Base-by-base conservation (phyloP, 371 early-diverging fungal species). In the Coemansia sp. region DNA sequence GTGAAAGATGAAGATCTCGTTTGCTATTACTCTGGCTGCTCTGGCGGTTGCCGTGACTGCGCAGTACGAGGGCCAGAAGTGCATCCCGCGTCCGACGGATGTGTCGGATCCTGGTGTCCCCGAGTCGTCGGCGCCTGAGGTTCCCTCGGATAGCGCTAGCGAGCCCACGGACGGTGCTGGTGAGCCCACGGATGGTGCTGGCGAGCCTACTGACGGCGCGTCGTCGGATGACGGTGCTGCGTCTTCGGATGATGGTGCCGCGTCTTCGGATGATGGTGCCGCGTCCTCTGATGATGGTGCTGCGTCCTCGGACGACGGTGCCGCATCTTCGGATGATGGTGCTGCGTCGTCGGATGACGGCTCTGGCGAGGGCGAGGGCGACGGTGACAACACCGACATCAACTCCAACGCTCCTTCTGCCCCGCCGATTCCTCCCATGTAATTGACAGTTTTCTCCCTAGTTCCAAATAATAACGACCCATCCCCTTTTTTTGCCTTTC, bases 41-140 rank as follows among this genome's bases (percentile, higher is more conserved):
- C 33, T 70, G 52, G 66, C 62, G n/a, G 67, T 59, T 29, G 72
- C 62, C 48, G 69, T 58, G 32, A 14, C 42, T 16, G 63, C 64
- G 18, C 18, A 18, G 18, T 18, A 18, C n/a, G 37, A 40, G 4
- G 57, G 39, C 44, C 9, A 33, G 9, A 70, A 71, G 63, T 71
- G 72, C 67, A 59, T 71, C 38, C 72, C 72, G 36, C 58, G 72
- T 16, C 63, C 69, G 44, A 52, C 62, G 36, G 56, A 53, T 18
- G 44, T 58, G 38, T 42, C 58, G 18, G 18, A 18, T 7, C 42
- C 55, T 31, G 66, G 7, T 36, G 42, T 39, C 4, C 5, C 50
- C 14, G 29, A 46, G 38, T 54, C 63, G n/a, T 43, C 63, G 8
- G 50, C 37, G 24, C 47, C 60, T 12, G 36, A 33, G 29, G 38